Base-by-base conservation (phyloP, 164 flowering plant genomes). In the Aristolochia contorta region DNA sequence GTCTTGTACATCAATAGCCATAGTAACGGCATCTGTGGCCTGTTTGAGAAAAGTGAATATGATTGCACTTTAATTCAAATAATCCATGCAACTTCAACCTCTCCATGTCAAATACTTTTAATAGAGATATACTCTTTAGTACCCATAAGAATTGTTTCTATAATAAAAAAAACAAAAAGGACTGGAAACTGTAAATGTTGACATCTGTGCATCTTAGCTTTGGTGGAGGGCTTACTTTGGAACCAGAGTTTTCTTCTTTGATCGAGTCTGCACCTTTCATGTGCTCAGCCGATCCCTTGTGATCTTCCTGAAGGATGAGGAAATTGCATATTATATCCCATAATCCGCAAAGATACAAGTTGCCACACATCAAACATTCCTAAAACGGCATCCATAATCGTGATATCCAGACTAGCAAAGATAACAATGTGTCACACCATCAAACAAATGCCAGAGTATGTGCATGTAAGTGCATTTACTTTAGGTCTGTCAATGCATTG, bases 231-330 rank as follows among this genome's bases (percentile, higher is more conserved):
- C 47, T 70, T 60, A 82, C 86, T 80, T 82, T 79, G 41, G 69
- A 57, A 67, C 58, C 47, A 23, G 72, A 27, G 56, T 64, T 21
- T 15, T 76, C 83, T 23, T 72, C 80, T 13, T 48, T 57, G 24
- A 58, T 53, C 45, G 63, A 33, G 18, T 72, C 72, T 18, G 64
- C 56, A 30, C 72, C 68, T 67, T 70, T 70, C 30, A 46, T 58
- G 37, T 71, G 73, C 61, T 78, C 80, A 24, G 66, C 51, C 14
- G n/a, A 24, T 61, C 58, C 81, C 73, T 72, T 76, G 54, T 61
- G 75, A 59, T 64, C 70, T 24, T 74, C 83, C 85, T 79, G 78
- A 3, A 30, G 5, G 6, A 50, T 54, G 56, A 33, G n/a, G 37
- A 25, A 25, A 37, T 23, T 10, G 13, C 5, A 48, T 23, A 24